phyloP scores from a whole-genome alignment of 768 basidiomycete species.

The Infundibulicybe gibba region DNA sequence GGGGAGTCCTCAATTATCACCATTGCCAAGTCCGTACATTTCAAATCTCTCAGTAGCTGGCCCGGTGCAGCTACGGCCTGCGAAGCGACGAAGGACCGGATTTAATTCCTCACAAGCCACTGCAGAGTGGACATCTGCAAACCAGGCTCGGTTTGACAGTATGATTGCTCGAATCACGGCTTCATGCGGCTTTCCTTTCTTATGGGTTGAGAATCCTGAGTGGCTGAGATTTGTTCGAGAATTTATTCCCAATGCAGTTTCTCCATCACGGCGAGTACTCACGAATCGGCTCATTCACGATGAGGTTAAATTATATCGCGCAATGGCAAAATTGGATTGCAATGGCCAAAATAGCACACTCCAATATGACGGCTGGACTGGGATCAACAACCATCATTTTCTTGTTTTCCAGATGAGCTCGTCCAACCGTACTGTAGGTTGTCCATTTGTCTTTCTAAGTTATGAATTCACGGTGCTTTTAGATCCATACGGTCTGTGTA shows the following conservation, averaged over 20 bases:
- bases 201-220: constrained; percentile 17
- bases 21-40: no score
- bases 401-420: constrained; percentile 24
- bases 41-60: no score
- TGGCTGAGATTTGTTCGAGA: constrained; percentile 14
- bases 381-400: constrained; percentile 20
- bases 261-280: constrained; percentile 2
- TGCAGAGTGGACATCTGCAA: neutral
- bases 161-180: constrained; percentile 8
- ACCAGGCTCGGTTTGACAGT: constrained; percentile 6
- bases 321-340: constrained; percentile 2
- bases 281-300: constrained; percentile 1
- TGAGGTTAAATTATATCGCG: constrained; percentile 1
- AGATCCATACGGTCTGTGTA: constrained; percentile 27
- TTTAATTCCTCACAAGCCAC: no score
- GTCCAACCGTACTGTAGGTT: no score
- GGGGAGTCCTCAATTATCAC: no score
- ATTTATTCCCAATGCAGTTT: constrained; percentile 14
- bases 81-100: no score
- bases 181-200: constrained; percentile 14
- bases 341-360: constrained; percentile 11
- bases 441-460: no score
- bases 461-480: no score
- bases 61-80: no score
- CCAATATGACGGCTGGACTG: constrained; percentile 25